Evolutionary conservation across 169 alveolate genomes (phyloP), one percentile per base, ranked within the genome.

Genomic region (Plasmodium gaboni): DNA sequence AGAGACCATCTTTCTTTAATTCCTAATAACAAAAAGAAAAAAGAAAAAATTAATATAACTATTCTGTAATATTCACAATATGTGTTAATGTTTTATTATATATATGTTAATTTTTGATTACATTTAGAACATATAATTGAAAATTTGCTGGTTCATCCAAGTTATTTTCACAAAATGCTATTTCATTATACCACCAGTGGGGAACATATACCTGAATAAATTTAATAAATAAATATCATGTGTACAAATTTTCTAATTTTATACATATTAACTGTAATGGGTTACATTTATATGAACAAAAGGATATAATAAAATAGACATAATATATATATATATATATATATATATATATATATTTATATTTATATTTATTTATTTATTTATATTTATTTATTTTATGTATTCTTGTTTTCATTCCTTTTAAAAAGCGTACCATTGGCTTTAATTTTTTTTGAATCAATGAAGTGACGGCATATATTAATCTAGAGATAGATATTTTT

Each of bases 101-200:
- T 64, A 38, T 60, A 51, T 50, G 26, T 26, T 38, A 5, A 38
- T 38, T 38, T 38, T 38, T 38, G 46, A 24, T 53, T 78, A 78
- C 89, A 68, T 78, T 65, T 44, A 78, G 67, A 65, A 78, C 26
- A 53, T 65, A 59, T 64, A 78, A 44, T 22, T 78, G 89, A 26
- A 78, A 78, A 48, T 65, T 76, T 48, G 69, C 70, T 24, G 74
- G 28, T 48, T 78, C 89, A 7, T 42, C 13, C 44, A 78, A 64
- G n/a, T 65, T 78, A 24, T 78, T 22, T 78, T 78, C 68, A 42
- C 89, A 78, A 26, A 64, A 3, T 17, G 48, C 50, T 78, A 78
- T 65, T 42, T 78, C 74, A 65, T 78, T 32, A 69, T 78, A 78
- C 89, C 89, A 78, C 89, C 89, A 78, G 28, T 78, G 69, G 76